Base-by-base conservation (phyloP, 2,329 filamentous ascomycete species). In the Exophiala sp. region DNA sequence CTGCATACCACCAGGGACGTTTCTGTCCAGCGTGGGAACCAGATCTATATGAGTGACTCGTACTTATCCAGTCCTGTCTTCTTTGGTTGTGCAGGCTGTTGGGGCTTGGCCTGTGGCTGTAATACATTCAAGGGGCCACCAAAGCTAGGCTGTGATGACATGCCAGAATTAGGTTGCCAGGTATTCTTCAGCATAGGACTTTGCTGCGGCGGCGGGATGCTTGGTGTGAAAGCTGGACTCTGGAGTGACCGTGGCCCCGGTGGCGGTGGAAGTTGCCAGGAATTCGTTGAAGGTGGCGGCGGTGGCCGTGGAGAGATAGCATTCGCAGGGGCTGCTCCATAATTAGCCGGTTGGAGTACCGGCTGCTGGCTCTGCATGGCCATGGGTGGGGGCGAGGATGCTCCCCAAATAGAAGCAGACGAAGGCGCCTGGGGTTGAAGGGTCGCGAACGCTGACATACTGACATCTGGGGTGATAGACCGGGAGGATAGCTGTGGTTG, bases 1-100 rank as follows among this genome's bases (percentile, higher is more conserved):
- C 24, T 29, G 5, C 24, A 29, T 29, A 29, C 24, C 24, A 29
- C 24, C 24, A 5, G 24, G 24, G 24, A 29, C 24, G 24, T 20
- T 9, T 16, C n/a, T 40, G 39, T 12, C 11, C n/a, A 18, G 14
- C 8, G 21, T 24, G 20, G 41, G 14, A 11, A 14, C 7, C 20
- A 12, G 29, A n/a, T 12, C 69, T 61, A 83, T 55, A 82, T 63
- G 58, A 83, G 70, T 66, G 79, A 82, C 61, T 81, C 77, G 64
- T 77, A 82, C 56, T 78, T 79, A 66, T 82, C 79, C 54, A 82
- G 63, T 1, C 78, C 79, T 51, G 67, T 66, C 58, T 67, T 72
- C 57, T 63, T 69, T 49, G 65, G 60, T 29, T 55, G 54, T 39
- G 61, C 56, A 14, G 64, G 57, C 46, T 65, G 61, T n/a, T 59